Conservation (phyloP, 2,329 filamentous ascomycete genomes). For the Fonsecaea pugnacius region DNA sequence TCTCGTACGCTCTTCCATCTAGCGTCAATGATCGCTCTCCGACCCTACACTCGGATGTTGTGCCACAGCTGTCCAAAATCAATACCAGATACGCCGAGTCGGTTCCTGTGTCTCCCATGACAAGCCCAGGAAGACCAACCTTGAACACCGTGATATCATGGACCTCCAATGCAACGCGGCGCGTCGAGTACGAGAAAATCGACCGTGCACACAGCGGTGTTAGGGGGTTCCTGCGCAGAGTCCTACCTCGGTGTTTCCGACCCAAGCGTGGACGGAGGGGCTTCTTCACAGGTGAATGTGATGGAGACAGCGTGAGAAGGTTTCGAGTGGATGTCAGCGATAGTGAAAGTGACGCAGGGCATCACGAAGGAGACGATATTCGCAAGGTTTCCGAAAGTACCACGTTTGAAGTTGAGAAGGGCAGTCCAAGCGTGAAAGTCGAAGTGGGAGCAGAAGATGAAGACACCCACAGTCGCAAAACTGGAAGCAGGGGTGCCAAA, state of each 20-base stretch:
- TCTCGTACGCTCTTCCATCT: slow-evolving; percentile 1
- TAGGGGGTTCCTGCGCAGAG: slow-evolving; percentile 48
- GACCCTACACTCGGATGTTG: not conserved
- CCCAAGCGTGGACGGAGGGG: slow-evolving; percentile 42
- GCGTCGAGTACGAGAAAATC: slow-evolving; percentile 60
- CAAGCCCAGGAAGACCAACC: slow-evolving; percentile 26
- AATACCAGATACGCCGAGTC: not conserved
- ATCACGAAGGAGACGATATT: not conserved
- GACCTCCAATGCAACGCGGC: slow-evolving; percentile 51
- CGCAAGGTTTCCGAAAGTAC: not conserved
- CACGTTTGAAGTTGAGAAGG: not conserved
- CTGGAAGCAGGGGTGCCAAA: not conserved
- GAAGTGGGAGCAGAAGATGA: not conserved
- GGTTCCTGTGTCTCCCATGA: not conserved
- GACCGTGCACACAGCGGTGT: slow-evolving; percentile 49
- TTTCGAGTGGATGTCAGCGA: slow-evolving; percentile 51
- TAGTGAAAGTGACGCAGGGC: slow-evolving; percentile 10
- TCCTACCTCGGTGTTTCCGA: slow-evolving; percentile 49
- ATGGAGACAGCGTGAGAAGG: slow-evolving; percentile 52
- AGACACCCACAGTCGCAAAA: not conserved
- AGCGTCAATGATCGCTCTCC: slow-evolving; percentile 1
- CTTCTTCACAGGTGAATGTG: slow-evolving; percentile 50
- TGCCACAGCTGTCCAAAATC: not conserved
- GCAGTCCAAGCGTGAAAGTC: not conserved
- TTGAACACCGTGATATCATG: slow-evolving; percentile 52